phyloP scores from a whole-genome alignment of 257 asterid species.

The Cordia subcordata region DNA sequence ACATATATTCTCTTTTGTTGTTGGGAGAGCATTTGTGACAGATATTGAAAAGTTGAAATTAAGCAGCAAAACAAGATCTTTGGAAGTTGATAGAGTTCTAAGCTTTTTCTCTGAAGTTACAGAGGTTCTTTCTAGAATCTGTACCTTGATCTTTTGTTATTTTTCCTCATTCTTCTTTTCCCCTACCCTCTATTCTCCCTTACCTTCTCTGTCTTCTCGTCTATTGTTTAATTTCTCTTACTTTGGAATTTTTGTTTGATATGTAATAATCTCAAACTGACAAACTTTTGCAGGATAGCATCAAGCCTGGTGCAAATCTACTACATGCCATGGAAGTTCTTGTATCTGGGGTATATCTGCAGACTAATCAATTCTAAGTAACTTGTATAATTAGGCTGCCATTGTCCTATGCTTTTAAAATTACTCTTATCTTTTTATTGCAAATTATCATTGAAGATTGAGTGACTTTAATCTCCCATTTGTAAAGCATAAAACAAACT shows the following conservation, averaged over 20 bases:
- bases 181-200: background rate
- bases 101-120: conserved; percentile 71
- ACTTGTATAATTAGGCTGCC: conserved; percentile 8
- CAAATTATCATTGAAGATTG: too few species aligned
- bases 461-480: too few species aligned
- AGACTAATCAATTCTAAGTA: conserved; percentile 13
- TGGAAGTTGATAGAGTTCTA: conserved; percentile 87
- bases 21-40: conserved; percentile 98
- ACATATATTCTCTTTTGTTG: conserved; percentile 93
- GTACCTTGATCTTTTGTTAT: conserved; percentile 11
- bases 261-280: conserved; percentile 23
- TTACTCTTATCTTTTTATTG: too few species aligned
- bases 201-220: background rate
- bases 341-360: conserved; percentile 76
- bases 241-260: too few species aligned
- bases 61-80: conserved; percentile 79
- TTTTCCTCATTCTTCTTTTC: conserved; percentile 5
- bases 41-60: conserved; percentile 96
- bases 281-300: conserved; percentile 67
- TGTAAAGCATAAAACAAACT: too few species aligned
- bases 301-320: conserved; percentile 83
- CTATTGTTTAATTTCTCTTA: conserved; percentile 4
- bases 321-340: conserved; percentile 92
- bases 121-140: conserved; percentile 43
- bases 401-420: background rate